A percentile compares a stretch with the other conserved stretches of the same genome.
Conservation (phyloP, 2,329 filamentous ascomycete genomes). For the Colletotrichum lindemuthianum region DNA sequence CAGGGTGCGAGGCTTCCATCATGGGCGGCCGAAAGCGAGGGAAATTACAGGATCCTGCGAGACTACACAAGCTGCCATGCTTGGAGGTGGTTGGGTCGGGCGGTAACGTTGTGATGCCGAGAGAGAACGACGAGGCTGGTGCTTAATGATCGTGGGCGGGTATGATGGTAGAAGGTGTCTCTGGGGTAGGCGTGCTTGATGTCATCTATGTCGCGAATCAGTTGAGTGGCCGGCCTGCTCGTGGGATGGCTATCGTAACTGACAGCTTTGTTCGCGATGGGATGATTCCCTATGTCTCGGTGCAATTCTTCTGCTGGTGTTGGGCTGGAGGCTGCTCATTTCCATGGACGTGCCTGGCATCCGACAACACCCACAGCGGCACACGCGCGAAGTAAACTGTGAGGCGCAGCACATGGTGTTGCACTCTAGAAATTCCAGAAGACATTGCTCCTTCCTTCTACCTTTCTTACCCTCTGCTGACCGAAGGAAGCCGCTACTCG, state of each 20-base stretch:
- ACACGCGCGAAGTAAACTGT: neutral
- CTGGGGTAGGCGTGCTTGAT: no score
- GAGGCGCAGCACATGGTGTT: neutral
- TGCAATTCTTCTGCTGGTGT: no score
- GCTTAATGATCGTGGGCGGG: neutral
- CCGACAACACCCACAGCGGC: no score
- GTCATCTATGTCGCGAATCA: no score
- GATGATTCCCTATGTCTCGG: no score
- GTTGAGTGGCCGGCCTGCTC: no score
- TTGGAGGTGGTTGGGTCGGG: constrained; percentile 1
- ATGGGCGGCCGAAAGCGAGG: neutral
- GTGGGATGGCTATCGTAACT: no score
- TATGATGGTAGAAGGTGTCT: no score
- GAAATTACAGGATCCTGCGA: constrained; percentile 4
- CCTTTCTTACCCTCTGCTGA: constrained; percentile 2
- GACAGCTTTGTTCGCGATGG: no score
- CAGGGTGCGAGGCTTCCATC: neutral
- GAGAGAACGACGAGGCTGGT: constrained; percentile 6
- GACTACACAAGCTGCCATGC: neutral
- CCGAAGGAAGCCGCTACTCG: constrained; percentile 33
- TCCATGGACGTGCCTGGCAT: no score
- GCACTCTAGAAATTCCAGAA: constrained; percentile 27
- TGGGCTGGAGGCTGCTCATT: no score
- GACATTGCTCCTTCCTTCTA: neutral
- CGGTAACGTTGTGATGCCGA: constrained; percentile 12